Evolutionary conservation across 2,329 filamentous ascomycete genomes (phyloP).

Genomic region (Diaporthe eres): DNA sequence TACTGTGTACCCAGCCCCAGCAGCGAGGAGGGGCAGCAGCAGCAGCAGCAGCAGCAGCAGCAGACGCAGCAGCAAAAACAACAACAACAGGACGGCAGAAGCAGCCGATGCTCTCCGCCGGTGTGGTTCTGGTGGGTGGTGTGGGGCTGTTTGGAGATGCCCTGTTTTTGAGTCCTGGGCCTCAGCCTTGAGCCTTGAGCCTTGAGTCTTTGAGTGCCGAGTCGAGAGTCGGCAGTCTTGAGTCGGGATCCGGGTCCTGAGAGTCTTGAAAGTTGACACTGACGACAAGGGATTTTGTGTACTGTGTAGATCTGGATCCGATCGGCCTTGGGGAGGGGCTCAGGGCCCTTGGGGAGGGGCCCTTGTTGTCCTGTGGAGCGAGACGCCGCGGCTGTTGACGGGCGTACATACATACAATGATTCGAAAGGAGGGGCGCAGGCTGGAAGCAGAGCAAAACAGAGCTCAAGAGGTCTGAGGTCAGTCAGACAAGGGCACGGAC

Average conservation of each 20-base stretch:
- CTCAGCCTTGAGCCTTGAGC: neutral
- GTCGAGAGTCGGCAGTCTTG: neutral
- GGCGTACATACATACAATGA: neutral
- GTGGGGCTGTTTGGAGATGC: slow-evolving; percentile 18
- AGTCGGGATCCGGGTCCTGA: neutral
- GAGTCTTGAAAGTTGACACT: neutral
- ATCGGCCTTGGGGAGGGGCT: slow-evolving; percentile 4
- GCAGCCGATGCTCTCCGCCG: slow-evolving; percentile 26
- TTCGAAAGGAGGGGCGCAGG: neutral
- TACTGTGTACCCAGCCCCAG: neutral
- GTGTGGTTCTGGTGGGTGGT: slow-evolving; percentile 26
- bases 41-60: neutral
- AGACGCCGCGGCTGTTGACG: neutral
- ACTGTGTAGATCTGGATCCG: slow-evolving; percentile 6
- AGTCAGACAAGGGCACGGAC: slow-evolving; percentile 23
- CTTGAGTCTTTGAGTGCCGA: neutral
- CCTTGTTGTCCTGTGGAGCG: neutral
- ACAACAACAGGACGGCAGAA: slow-evolving; percentile 7
- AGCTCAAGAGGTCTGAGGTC: neutral
- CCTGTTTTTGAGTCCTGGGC: neutral
- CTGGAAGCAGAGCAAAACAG: neutral
- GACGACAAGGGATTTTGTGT: neutral
- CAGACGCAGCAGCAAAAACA: neutral
- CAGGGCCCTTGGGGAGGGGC: neutral
- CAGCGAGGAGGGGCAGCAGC: neutral